These are phyloP conservation scores for Trametes pubescens DNA, from an alignment of 1,284 basidiomycete species.

Conservation along the genomic window DNA sequence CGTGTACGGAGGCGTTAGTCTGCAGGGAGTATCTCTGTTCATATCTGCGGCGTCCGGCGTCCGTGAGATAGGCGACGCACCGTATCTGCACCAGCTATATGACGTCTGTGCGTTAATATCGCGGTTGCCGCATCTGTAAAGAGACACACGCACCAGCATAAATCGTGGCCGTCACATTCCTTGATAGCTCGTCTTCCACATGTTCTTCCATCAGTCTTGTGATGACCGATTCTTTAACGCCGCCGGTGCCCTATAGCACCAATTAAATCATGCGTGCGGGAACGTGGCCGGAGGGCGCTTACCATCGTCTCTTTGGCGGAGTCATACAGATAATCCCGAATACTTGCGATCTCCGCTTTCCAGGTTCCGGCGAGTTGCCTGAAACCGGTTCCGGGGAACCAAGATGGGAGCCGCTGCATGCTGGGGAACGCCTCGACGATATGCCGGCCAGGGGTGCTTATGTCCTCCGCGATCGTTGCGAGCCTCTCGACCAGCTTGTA, in stretches of 20 bases:
- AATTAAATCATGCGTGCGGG: background rate
- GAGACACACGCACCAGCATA: constrained; percentile 25
- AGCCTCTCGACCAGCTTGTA: constrained; percentile 22
- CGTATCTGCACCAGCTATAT: constrained; percentile 26
- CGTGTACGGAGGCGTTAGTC: constrained; percentile 24
- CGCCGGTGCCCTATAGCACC: background rate
- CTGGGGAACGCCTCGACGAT: constrained; percentile 28
- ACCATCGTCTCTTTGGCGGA: constrained; percentile 21
- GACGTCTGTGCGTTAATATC: no score
- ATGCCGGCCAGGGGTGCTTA: constrained; percentile 25
- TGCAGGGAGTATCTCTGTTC: background rate
- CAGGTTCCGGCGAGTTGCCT: constrained; percentile 17
- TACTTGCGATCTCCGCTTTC: constrained; percentile 19
- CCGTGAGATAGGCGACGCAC: constrained; percentile 3
- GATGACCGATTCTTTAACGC: constrained; percentile 16
- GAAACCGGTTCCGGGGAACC: constrained; percentile 29
- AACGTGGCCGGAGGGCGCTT: background rate
- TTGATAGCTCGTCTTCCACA: constrained; percentile 18
- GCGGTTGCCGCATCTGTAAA: background rate
- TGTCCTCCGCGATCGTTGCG: constrained; percentile 24
- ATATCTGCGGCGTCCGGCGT: background rate
- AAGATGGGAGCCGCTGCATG: constrained; percentile 25
- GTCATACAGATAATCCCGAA: constrained; percentile 23
- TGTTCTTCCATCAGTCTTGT: constrained; percentile 11
- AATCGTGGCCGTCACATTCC: constrained; percentile 22